phyloP scores from a whole-genome alignment of 2,329 filamentous ascomycete genomes.

The Pleomassaria siparia region DNA sequence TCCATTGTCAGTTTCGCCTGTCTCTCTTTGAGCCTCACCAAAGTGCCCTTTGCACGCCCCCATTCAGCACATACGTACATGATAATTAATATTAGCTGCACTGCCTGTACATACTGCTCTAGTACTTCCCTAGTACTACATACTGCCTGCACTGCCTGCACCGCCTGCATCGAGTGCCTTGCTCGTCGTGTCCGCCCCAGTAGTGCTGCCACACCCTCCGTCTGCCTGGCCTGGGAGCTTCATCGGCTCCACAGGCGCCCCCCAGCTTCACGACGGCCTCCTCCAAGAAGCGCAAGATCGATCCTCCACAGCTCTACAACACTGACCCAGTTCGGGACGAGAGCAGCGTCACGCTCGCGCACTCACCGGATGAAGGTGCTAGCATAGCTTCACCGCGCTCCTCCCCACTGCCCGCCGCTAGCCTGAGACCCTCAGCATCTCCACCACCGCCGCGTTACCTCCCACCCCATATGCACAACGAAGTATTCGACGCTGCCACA shows the following conservation, averaged over 20 bases:
- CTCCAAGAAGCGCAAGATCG: conserved; percentile 52
- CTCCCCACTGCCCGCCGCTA: conserved; percentile 37
- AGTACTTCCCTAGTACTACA: no score
- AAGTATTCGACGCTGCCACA: conserved; percentile 42
- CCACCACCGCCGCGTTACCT: conserved; percentile 52
- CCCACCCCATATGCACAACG: conserved; percentile 59
- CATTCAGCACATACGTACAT: no score
- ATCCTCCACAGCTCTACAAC: conserved; percentile 28
- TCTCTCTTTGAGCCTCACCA: neutral
- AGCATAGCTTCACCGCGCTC: conserved; percentile 36
- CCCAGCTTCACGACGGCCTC: conserved; percentile 44
- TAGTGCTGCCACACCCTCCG: no score
- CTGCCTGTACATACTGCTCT: no score
- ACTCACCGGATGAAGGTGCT: conserved; percentile 38
- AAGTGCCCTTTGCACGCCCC: conserved; percentile 1
- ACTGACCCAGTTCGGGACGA: conserved; percentile 16
- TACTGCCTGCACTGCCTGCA: neutral
- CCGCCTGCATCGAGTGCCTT: conserved; percentile 3
- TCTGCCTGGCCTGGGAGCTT: conserved; percentile 41
- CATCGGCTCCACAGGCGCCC: conserved; percentile 41
- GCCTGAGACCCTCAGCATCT: conserved; percentile 30
- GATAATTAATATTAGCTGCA: no score
- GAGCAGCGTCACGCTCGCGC: conserved; percentile 7
- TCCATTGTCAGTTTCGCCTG: neutral
- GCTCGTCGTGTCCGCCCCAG: conserved; percentile 18